Conservation (phyloP, 2,329 filamentous ascomycete genomes). For the Colletotrichum tanaceti region DNA sequence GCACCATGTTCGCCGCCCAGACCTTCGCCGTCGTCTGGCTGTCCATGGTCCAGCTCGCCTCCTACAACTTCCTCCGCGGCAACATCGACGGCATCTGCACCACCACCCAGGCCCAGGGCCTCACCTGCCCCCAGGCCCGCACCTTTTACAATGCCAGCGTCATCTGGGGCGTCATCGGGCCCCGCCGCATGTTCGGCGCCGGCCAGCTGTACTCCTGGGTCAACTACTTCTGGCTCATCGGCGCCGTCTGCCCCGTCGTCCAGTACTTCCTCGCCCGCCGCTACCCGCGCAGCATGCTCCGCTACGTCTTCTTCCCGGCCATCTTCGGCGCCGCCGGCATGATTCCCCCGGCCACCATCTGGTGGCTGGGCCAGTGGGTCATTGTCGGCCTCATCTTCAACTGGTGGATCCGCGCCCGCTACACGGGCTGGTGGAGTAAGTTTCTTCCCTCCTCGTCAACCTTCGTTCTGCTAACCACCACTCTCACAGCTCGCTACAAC, state of each 20-base stretch:
- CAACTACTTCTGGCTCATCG: slow-evolving; percentile 66
- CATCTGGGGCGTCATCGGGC: slow-evolving; percentile 70
- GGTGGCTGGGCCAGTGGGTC: slow-evolving; percentile 67
- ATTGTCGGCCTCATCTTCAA: slow-evolving; percentile 68
- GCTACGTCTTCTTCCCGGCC: slow-evolving; percentile 64
- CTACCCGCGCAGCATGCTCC: slow-evolving; percentile 59
- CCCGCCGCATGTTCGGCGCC: slow-evolving; percentile 49
- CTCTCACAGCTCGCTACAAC: slow-evolving; percentile 61
- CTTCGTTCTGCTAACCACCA: neutral
- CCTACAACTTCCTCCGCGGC: slow-evolving; percentile 55
- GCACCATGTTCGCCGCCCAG: slow-evolving; percentile 60
- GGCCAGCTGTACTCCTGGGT: slow-evolving; percentile 60
- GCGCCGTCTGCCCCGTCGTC: slow-evolving; percentile 58
- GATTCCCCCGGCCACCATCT: slow-evolving; percentile 66
- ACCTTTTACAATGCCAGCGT: slow-evolving; percentile 71
- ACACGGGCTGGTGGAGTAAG: slow-evolving; percentile 65
- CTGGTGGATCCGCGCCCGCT: slow-evolving; percentile 61
- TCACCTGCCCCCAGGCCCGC: slow-evolving; percentile 67
- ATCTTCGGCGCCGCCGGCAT: slow-evolving; percentile 63
- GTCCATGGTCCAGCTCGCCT: slow-evolving; percentile 52
- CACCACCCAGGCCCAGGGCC: slow-evolving; percentile 58
- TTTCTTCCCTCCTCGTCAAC: neutral
- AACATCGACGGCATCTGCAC: slow-evolving; percentile 67
- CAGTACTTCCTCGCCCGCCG: slow-evolving; percentile 61
- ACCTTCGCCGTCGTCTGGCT: slow-evolving; percentile 55